A percentile compares a stretch with the other conserved stretches of the same genome.
Conservation (phyloP, 441 rosid species). For the Kokia cookei region DNA sequence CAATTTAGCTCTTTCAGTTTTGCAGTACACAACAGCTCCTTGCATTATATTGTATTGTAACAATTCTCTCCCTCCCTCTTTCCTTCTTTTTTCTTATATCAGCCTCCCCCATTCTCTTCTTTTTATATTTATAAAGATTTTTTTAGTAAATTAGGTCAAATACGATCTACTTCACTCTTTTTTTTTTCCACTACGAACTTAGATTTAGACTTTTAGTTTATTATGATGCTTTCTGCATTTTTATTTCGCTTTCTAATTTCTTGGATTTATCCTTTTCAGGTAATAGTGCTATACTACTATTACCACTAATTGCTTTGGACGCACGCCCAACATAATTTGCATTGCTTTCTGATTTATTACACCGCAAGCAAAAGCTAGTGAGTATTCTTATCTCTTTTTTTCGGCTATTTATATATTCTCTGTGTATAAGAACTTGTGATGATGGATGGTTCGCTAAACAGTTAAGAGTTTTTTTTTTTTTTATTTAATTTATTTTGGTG, state of each 20-base stretch:
- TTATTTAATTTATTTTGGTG: neutral
- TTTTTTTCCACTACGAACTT: neutral
- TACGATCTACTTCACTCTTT: neutral
- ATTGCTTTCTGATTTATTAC: neutral
- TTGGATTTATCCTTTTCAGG: neutral
- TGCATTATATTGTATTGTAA: neutral
- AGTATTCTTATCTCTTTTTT: neutral
- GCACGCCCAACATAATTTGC: neutral
- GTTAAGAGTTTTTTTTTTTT: neutral
- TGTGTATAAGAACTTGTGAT: neutral
- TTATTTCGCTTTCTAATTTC: neutral
- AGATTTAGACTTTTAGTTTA: neutral
- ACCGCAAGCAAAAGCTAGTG: neutral
- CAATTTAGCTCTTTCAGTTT: neutral
- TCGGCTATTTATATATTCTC: neutral
- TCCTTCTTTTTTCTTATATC: neutral
- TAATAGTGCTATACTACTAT: neutral
- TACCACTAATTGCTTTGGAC: neutral
- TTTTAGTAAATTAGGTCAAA: neutral
- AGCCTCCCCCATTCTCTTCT: neutral
- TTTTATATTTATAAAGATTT: neutral
- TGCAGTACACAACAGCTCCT: neutral
- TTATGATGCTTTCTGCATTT: neutral
- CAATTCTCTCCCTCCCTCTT: slow-evolving; percentile 9
- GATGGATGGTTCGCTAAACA: slow-evolving; percentile 3